Evolutionary conservation across 2,329 filamentous ascomycete genomes (phyloP), one percentile per base, ranked within the genome.

Genomic region (Pseudocercospora eumusae): DNA sequence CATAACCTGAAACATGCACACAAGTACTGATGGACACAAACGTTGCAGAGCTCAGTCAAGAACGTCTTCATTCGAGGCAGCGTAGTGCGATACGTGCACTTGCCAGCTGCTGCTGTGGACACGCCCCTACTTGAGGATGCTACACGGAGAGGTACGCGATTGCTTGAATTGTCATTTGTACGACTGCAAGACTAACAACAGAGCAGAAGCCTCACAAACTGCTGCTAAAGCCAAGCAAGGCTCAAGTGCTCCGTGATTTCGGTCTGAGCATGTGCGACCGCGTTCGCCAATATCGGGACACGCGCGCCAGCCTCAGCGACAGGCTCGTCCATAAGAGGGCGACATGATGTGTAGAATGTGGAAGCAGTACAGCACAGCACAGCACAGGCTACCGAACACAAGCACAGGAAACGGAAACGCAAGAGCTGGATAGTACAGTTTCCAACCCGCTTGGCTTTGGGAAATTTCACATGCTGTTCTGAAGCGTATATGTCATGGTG

Each of bases 1-100:
- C 11, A 13, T 10, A 25, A 3, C 8, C 36, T 40, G 36, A 2
- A 4, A 40, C 36, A n/a, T 40, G 36, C 36, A 62, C 18, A 45
- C 21, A 55, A 15, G 20, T 25, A 25, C 44, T 42, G 15, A 45
- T 56, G 58, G 56, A 61, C 52, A 36, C 53, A 18, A 31, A 50
- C 42, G 40, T 52, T 47, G 21, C 33, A 87, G 85, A 88, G 85
- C 64, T 89, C 92, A 18, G 92, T 96, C 68, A 96, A 96, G 81
- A 96, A 96, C 74, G 92, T 96, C 79, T 97, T 97, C 75, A 96
- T 97, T 73, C 86, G 93, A 72, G 93, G 93, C 31, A 96, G 91
- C 60, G 93, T 96, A 49, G 93, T 97, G 67, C 85, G 93, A 70
- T 97, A 97, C 74, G 92, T 97, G 55, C 91, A 97, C 76, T 81